Evolutionary conservation across 2,329 filamentous ascomycete species (phyloP), one percentile per base, ranked within the genome.

Genomic region (Cladorrhinum sp.): DNA sequence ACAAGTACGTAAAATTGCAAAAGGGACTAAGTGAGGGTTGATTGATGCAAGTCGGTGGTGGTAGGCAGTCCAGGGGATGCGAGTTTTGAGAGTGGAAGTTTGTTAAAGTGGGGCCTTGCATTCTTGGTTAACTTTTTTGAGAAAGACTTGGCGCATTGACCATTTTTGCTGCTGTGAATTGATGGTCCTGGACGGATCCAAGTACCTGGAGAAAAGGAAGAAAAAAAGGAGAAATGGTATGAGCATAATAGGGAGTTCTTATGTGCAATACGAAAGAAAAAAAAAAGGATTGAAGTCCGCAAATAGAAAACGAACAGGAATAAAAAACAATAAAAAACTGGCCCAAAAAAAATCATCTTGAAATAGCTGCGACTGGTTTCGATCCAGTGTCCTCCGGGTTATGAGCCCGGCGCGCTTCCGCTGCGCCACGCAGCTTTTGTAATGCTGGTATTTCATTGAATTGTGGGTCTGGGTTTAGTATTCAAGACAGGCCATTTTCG

Each of bases 341-440:
- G n/a, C n/a, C n/a, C n/a, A n/a, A n/a, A n/a, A n/a, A n/a, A n/a
- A n/a, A n/a, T n/a, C n/a, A n/a, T n/a, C n/a, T n/a, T 49, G 16
- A 22, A 25, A 23, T 67, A 67, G 66, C 66, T 66, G 60, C 63
- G 56, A 64, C 62, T 64, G 59, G 60, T 66, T 59, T 64, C 66
- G 66, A 69, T 69, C 66, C 58, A 66, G 62, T 62, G 65, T 67
- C 67, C 65, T 68, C 65, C 65, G 66, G 67, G 67, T 69, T 69
- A 69, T 69, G 66, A 67, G 67, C 66, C 66, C 67, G 67, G 65
- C 66, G 65, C 66, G 64, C 65, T 67, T 66, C 62, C 65, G 57
- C 65, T 66, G 61, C 65, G 65, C 66, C 65, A 68, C 59, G 65
- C 63, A 67, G 66, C 65, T 68, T 52, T 48, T 52, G 36, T 59